Evolutionary conservation across 805 yeast species (phyloP), one percentile per base, ranked within the genome.

Genomic region (Zygotorulaspora sp.): DNA sequence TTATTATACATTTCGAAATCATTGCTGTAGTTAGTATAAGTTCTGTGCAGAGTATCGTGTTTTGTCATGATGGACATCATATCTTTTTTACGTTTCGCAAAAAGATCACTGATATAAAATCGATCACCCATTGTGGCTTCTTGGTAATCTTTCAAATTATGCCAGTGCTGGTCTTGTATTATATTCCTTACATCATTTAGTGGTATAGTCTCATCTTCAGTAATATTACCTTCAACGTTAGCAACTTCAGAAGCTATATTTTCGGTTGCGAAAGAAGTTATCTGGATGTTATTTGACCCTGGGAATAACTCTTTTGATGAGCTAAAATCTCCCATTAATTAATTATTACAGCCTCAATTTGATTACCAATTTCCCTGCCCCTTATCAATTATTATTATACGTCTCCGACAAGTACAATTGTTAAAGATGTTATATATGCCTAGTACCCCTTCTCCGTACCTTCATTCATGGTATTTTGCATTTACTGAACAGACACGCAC

Each of bases 1-100:
- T 43, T 31, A 32, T 66, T 64, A 41, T 65, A 67, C 4, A 40
- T 39, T 7, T 51, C 55, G 36, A 66, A 67, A 42, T 66, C 71
- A 27, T 30, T 41, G 14, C 28, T 28, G 3, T 34, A 48, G 4
- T 33, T 16, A 5, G 38, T 45, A 7, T 44, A 22, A 5, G 18
- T 19, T 10, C 35, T 23, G 14, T 23, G 22, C 36, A 16, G 6
- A n/a, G 26, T 13, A 25, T 22, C 35, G 7, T 14, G 26, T n/a
- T 24, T 32, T 7, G 31, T 30, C 44, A 33, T 33, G 15, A n/a
- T 40, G n/a, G 31, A 29, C 28, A 33, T 15, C 38, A 38, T 31
- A 36, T 27, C 14, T 22, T 25, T 24, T 18, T 33, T 36, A 25
- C 44, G 48, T 24, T 35, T 36, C 3, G 30, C 37, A 36, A 48